Evolutionary conservation across 202 grass and related monocot species (phyloP), one percentile per base, ranked within the genome.

Genomic region (Panicum hallii): DNA sequence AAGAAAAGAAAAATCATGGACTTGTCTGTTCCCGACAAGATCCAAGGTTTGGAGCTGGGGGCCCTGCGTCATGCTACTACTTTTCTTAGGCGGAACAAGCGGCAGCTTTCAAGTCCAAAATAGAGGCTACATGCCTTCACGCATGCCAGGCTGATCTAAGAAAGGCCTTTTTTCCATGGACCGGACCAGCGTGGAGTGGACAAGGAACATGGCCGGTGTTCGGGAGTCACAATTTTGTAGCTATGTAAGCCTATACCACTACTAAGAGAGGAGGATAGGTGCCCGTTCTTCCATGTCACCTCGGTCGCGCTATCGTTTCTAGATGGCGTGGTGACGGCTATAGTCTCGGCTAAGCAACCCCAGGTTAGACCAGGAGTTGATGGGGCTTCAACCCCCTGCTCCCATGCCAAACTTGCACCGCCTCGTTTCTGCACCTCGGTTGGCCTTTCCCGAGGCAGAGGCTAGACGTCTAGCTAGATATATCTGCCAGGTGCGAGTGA

Each of bases 51-150:
- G 2, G 19, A 54, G 50, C 34, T 19, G 64, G 38, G 48, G 38
- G 34, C 23, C 11, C 32, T 30, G 23, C 63, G 54, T 43, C 13
- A 17, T n/a, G 20, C 10, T 23, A n/a, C 11, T 60, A 32, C 13
- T 68, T 60, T 64, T 74, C 34, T 38, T 55, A n/a, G 56, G 56
- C 38, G 53, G 76, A 80, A 66, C 70, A 80, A 23, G 38, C 11
- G 34, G 69, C 61, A 40, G 8, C 62, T 67, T 66, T 88, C 48
- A n/a, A 67, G 66, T 79, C 46, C 70, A 87, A 57, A 50, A 75
- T 70, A 41, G 17, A 72, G 66, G 66, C 75, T 63, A n/a, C 67
- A 71, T 64, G 48, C 19, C 60, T 8, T 62, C 16, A 47, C 55
- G 67, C 67, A 47, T 36, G 70, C 46, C 70, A 36, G 8, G n/a